A percentile compares a stretch with the other conserved stretches of the same genome.
Conservation (phyloP, 2,329 filamentous ascomycete genomes). For the Aspergillus neoniger region DNA sequence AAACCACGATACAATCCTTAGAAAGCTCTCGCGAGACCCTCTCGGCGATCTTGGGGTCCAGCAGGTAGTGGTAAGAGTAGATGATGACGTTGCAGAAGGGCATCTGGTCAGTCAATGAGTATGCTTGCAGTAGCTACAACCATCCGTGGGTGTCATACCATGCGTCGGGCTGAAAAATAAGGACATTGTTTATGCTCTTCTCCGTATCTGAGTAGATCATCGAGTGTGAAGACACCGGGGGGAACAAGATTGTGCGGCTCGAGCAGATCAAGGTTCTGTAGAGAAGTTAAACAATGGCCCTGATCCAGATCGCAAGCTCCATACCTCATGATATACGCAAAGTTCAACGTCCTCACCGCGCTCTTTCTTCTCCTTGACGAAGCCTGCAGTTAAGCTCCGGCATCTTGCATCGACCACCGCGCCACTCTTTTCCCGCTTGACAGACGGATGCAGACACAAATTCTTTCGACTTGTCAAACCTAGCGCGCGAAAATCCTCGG, state of each 20-base stretch:
- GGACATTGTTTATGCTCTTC: conserved; percentile 96
- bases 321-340: conserved; percentile 90
- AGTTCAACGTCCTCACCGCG: conserved; percentile 90
- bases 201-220: conserved; percentile 83
- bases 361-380: conserved; percentile 97
- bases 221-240: conserved; percentile 92
- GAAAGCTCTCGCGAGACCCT: conserved; percentile 92
- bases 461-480: conserved; percentile 97
- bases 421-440: conserved; percentile 95
- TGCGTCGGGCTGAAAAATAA: conserved; percentile 91
- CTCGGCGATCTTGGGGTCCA: conserved; percentile 97
- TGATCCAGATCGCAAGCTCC: conserved; percentile 25
- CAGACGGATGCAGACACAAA: conserved; percentile 90
- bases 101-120: conserved; percentile 64
- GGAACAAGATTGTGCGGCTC: conserved; percentile 95
- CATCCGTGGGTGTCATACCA: conserved; percentile 59
- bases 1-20: conserved; percentile 97
- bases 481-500: conserved; percentile 89
- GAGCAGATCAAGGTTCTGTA: conserved; percentile 83
- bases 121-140: too few species aligned
- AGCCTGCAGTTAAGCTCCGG: conserved; percentile 90
- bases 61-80: conserved; percentile 97
- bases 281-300: conserved; percentile 24
- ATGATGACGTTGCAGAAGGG: conserved; percentile 99
- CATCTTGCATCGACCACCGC: conserved; percentile 93